phyloP scores from a whole-genome alignment of 257 asterid genomes.

The Primulina tabacum region DNA sequence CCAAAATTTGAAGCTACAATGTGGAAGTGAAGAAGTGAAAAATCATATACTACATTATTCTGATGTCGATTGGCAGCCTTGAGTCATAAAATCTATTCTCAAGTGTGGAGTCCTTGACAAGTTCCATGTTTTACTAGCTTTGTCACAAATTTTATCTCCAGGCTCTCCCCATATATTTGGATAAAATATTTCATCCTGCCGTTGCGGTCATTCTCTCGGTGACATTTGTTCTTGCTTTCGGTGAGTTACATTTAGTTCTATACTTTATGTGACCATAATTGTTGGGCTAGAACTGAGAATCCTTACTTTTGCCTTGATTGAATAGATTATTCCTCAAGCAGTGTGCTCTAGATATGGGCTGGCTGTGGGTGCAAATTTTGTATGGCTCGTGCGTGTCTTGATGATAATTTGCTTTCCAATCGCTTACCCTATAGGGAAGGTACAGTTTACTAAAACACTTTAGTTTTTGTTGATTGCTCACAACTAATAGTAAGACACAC shows the following conservation, averaged over 20 bases:
- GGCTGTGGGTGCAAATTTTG: constrained; percentile 94
- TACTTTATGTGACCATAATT: neutral
- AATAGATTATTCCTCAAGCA: constrained; percentile 91
- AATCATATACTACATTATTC: too few species aligned
- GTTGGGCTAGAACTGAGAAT: constrained; percentile 20
- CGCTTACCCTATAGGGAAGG: constrained; percentile 94
- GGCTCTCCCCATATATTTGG: constrained; percentile 96
- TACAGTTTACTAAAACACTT: constrained; percentile 19
- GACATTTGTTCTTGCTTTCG: constrained; percentile 92
- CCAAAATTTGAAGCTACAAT: neutral
- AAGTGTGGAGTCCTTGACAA: neutral
- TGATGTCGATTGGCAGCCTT: neutral
- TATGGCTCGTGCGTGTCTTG: constrained; percentile 86
- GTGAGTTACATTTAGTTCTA: constrained; percentile 66
- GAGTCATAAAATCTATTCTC: neutral
- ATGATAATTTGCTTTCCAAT: constrained; percentile 87
- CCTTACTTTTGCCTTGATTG: constrained; percentile 22
- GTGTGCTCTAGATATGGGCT: constrained; percentile 87
- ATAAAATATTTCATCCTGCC: constrained; percentile 81
- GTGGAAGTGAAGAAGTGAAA: neutral
- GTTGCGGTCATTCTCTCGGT: constrained; percentile 94
- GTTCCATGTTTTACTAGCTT: neutral
- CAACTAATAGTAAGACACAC: neutral
- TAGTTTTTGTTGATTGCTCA: neutral
- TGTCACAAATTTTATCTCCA: constrained; percentile 30